Conservation (phyloP, 2,329 filamentous ascomycete genomes). For the Epicoccum sorghinum region DNA sequence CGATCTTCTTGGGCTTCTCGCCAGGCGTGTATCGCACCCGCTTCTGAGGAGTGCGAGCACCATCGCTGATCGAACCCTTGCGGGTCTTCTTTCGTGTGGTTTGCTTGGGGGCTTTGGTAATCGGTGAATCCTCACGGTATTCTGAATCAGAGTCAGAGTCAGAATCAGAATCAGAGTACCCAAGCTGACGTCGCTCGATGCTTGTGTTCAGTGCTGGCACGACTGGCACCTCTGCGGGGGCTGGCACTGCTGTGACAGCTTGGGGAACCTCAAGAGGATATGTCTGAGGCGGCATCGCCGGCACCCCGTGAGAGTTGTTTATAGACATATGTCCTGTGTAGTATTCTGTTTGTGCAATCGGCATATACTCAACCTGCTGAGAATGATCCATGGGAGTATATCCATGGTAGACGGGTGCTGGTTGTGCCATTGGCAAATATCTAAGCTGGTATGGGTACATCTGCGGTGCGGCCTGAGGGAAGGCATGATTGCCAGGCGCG, state of each 20-base stretch:
- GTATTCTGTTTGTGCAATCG: too few species aligned
- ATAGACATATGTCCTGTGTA: too few species aligned
- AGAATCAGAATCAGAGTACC: too few species aligned
- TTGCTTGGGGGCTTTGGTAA: not conserved
- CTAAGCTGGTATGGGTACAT: not conserved
- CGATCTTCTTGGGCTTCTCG: conserved; percentile 39
- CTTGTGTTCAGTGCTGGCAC: too few species aligned
- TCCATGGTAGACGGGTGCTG: not conserved
- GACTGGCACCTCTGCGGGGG: too few species aligned
- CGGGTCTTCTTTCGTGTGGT: not conserved
- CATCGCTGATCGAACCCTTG: not conserved
- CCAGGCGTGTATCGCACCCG: conserved; percentile 17
- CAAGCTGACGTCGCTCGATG: too few species aligned
- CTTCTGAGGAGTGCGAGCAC: not conserved
- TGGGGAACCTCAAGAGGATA: not conserved
- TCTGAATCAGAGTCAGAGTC: too few species aligned
- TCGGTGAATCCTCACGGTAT: too few species aligned
- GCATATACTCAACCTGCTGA: too few species aligned
- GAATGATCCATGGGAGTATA: not conserved
- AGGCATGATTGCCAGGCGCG: not conserved
- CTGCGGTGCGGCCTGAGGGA: not conserved
- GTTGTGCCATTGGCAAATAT: not conserved
- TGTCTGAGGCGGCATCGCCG: too few species aligned
- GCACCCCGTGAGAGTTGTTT: too few species aligned
- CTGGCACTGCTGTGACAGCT: not conserved